Base-by-base conservation (phyloP, 2,329 filamentous ascomycete genomes). In the Incumbomyces lentus region DNA sequence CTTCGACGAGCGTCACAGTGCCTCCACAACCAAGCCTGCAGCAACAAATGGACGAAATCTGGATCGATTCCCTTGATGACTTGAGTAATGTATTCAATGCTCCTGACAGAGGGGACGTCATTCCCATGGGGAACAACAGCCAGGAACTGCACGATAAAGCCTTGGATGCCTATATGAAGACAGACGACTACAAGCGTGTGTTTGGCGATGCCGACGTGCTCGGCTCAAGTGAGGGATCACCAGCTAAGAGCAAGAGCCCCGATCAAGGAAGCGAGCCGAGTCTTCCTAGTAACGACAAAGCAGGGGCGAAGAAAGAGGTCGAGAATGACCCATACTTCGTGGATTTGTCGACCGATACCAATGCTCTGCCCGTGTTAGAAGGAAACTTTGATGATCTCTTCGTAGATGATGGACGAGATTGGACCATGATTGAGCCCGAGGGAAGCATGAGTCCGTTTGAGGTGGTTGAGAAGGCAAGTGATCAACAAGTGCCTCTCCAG, bases 81-180 rank as follows among this genome's bases (percentile, higher is more conserved):
- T 39, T 55, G 6, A 47, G 46, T 12, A 36, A 52, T 22, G 47
- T 44, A 6, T 57, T 57, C 48, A 52, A 52, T n/a, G 48, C 48
- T n/a, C 47, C 48, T 19, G 55, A 57, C 22, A 52, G 50, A 51
- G 53, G 53, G 6, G 51, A 55, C 19, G 36, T 57, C 13, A 52
- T 57, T 29, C 53, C 55, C n/a, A 49, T 50, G 17, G 40, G 48
- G 16, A 47, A 51, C 26, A 50, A 50, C 34, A 40, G 45, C 5
- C 38, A 44, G 40, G 47, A 50, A 19, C 40, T 47, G 19, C 48
- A 51, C 35, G 45, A 42, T 29, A 49, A 40, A 29, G 49, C 52
- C 33, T 50, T 49, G 6, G 46, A 49, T 19, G 40, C 48, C 6
- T 55, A 55, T 19, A 45, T 38, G 33, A 30, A 38, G 33, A 45